These are phyloP conservation scores for Trichoderma pleuroti DNA, from an alignment of 2,329 filamentous ascomycete species.

Conservation along the genomic window DNA sequence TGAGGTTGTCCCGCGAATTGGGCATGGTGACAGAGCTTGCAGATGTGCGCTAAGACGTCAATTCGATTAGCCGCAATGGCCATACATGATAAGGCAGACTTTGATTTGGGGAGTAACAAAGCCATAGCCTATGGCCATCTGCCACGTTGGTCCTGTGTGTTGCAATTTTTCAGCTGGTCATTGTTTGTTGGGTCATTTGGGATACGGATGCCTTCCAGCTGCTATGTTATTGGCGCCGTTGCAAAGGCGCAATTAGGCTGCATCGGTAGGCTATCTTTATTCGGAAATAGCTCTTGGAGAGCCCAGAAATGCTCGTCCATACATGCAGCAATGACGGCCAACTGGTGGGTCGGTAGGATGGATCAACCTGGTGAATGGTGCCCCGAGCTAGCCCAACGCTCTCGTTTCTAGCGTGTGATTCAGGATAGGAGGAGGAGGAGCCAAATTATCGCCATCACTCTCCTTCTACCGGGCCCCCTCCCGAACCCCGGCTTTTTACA, in stretches of 20 bases:
- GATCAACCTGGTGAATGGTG: neutral
- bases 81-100: neutral
- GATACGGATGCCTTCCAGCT: neutral
- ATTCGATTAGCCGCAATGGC: neutral
- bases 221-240: neutral
- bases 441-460: neutral
- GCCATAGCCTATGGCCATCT: neutral
- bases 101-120: neutral
- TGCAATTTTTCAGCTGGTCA: neutral
- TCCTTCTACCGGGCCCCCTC: neutral
- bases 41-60: neutral
- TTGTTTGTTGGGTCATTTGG: neutral
- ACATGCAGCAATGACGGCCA: neutral
- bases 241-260: neutral
- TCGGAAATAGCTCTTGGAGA: neutral
- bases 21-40: neutral
- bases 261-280: neutral
- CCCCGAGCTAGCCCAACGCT: neutral
- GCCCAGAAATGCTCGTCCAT: neutral
- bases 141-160: neutral
- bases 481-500: neutral
- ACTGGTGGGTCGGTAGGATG: neutral
- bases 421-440: neutral
- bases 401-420: neutral
- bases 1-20: neutral